phyloP scores from a whole-genome alignment of 208 protist species.

The Lotmaria passim region DNA sequence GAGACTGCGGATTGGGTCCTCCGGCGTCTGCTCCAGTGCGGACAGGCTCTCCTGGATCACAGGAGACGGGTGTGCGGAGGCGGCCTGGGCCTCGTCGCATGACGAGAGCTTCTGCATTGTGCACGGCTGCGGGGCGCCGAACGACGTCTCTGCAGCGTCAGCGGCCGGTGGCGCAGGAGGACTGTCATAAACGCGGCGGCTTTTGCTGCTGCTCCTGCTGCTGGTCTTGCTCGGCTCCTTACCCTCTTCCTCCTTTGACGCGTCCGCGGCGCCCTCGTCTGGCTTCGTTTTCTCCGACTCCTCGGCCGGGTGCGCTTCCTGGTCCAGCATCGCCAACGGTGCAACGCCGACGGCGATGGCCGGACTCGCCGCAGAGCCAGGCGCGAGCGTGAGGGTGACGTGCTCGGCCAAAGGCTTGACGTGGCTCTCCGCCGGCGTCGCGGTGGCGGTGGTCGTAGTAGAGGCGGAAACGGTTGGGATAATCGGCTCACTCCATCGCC shows the following conservation, averaged over 20 bases:
- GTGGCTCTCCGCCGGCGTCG: not conserved
- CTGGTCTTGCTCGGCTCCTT: not conserved
- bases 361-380: too few species aligned
- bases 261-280: not conserved
- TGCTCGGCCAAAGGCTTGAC: not conserved
- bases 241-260: not conserved
- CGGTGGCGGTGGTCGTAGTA: not conserved
- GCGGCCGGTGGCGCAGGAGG: not conserved
- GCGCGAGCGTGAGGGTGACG: too few species aligned
- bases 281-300: not conserved
- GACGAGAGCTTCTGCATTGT: not conserved
- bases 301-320: not conserved
- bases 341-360: not conserved
- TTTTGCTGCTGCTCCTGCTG: not conserved
- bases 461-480: not conserved
- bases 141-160: not conserved
- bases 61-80: not conserved
- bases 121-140: not conserved
- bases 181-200: not conserved
- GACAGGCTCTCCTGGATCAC: not conserved
- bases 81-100: not conserved
- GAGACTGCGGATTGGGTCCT: not conserved
- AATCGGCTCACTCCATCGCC: too few species aligned
- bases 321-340: not conserved
- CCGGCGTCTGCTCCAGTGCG: not conserved